A percentile compares a stretch with the other conserved stretches of the same genome.
These are phyloP conservation scores for Talaromyces stipitatus DNA, from an alignment of 495 filamentous ascomycete species.

Conservation along the genomic window DNA sequence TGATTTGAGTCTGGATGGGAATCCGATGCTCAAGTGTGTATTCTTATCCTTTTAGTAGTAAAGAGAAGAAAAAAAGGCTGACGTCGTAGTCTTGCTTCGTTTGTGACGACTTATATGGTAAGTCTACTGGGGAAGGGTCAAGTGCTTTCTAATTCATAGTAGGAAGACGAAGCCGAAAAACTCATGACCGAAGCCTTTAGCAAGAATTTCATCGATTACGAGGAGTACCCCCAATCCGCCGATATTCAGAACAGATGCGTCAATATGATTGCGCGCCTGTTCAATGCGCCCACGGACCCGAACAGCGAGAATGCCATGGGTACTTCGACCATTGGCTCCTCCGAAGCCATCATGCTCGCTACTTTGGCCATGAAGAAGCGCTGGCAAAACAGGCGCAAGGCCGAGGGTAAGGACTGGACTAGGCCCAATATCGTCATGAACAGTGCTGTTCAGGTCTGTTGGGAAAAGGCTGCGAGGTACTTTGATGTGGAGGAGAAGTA, in stretches of 20 bases:
- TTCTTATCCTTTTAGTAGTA: neutral
- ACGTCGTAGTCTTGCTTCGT: conserved; percentile 56
- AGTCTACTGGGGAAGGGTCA: conserved; percentile 4
- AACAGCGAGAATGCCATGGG: conserved; percentile 57
- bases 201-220: conserved; percentile 94
- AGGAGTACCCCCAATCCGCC: conserved; percentile 82
- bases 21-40: conserved; percentile 74
- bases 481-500: conserved; percentile 89
- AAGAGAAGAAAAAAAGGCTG: conserved; percentile 6
- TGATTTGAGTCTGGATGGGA: conserved; percentile 83
- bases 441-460: conserved; percentile 88
- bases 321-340: conserved; percentile 78
- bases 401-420: conserved; percentile 64
- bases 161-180: conserved; percentile 86
- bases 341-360: conserved; percentile 85
- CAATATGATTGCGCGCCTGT: conserved; percentile 86
- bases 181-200: conserved; percentile 82
- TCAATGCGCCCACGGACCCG: conserved; percentile 55
- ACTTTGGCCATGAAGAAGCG: conserved; percentile 92
- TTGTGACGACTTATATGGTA: conserved; percentile 86
- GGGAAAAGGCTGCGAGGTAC: conserved; percentile 94
- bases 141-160: neutral
- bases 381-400: conserved; percentile 79
- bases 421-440: conserved; percentile 88
- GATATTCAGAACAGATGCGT: conserved; percentile 91